Base-by-base conservation (phyloP, 2,329 filamentous ascomycete species). In the Alternaria sp. region DNA sequence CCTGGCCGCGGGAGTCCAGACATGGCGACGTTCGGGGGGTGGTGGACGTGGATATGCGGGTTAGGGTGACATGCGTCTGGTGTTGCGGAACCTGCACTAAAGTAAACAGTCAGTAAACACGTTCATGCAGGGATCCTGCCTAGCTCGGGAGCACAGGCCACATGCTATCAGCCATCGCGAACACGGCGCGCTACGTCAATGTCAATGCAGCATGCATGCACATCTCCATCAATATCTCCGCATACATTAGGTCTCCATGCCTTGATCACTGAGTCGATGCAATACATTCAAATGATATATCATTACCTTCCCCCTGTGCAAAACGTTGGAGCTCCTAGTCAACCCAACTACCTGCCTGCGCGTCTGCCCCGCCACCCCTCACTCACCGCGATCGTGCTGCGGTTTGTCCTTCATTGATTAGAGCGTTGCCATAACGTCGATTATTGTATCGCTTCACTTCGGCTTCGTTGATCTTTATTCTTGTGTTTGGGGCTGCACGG, bases 1-100 rank as follows among this genome's bases (percentile, higher is more conserved):
- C 83, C 79, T 77, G 85, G 82, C 77, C 86, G 82, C 68, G 84
- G 82, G 65, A 85, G 80, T 77, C 84, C 85, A 77, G 85, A 85
- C 87, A 89, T 89, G 57, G 46, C 64, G 62, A 43, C 64, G 30
- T 36, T 61, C 36, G 66, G 61, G 63, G 50, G 69, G 64, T 65
- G 57, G 65, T 57, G 64, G 26, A 65, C 43, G 69, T 58, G 59
- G 52, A 64, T 58, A 64, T 70, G 59, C 66, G 69, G 28, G 62
- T 65, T 66, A 64, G 62, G 61, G 54, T 61, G 30, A 28, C 49
- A 44, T 36, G 26, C 51, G 61, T 56, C 19, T 57, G 57, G 57
- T 64, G 64, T 56, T 66, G 64, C 51, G 36, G 55, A 50, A 36
- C 49, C 61, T 63, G 62, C 58, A 62, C 55, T 11, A 62, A 62